Evolutionary conservation across 2,329 filamentous ascomycete species (phyloP), one percentile per base, ranked within the genome.

Genomic region (Monilinia fructigena): DNA sequence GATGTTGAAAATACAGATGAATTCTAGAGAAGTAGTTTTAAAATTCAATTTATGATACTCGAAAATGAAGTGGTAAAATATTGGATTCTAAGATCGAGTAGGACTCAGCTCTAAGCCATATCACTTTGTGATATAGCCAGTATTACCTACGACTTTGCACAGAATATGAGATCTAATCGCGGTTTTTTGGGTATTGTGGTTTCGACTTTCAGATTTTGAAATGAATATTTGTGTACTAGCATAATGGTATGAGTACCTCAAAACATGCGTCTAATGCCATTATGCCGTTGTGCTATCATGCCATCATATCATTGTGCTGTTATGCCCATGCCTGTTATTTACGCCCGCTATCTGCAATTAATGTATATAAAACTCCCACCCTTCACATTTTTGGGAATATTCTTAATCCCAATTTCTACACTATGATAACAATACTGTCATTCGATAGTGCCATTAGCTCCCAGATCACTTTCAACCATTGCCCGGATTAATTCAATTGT

Each of bases 401-500:
- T 61, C 45, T 35, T 31, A 50, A 23, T 38, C 47, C 58, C 8
- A 50, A n/a, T 26, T 20, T 61, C 20, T 61, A 14, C 11, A 50
- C n/a, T 50, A 31, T 11, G 14, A 10, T 10, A 14, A 50, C 47
- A 50, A 26, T 38, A 2, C 18, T 26, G 40, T 48, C 40, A 8
- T 16, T 7, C 12, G 23, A 8, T 4, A 42, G 23, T 42, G 23
- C 31, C 16, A 23, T 28, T 23, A 38, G 48, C 47, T 26, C 45
- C 61, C 56, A 63, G 58, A 6, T 67, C 68, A 67, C 72, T 75
- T 77, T 86, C 83, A 35, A 81, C 83, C 67, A 89, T 79, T 10
- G 85, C 81, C 68, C 83, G 78, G 66, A 89, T 82, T 68, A 89
- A 75, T 71, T 84, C 82, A 55, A 86, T 63, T 2, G 81, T 78